Percentiles rank a stretch among this genome's conserved stretches.
These are phyloP conservation scores for Rhypophila decipiens DNA, from an alignment of 495 filamentous ascomycete genomes.

Conservation along the genomic window DNA sequence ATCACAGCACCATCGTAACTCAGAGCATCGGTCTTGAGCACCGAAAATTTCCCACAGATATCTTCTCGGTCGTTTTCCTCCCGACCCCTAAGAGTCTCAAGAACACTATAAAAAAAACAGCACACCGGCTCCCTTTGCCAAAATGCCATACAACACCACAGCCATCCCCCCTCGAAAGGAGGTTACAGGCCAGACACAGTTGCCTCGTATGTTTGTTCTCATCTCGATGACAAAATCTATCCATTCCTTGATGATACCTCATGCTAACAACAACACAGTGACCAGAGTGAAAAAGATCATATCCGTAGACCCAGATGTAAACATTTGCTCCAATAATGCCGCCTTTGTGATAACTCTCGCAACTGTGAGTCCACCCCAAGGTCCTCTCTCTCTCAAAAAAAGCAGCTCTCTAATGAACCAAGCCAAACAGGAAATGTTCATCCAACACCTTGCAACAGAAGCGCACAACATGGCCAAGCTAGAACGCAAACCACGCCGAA, in stretches of 20 bases:
- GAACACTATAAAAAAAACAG: too few relatives aligned
- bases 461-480: constrained; percentile 81
- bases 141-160: constrained; percentile 85
- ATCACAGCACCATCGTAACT: too few relatives aligned
- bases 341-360: constrained; percentile 92
- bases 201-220: constrained; percentile 62
- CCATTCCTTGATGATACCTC: too few relatives aligned
- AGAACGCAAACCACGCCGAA: constrained; percentile 85
- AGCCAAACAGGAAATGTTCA: constrained; percentile 75
- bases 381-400: constrained; percentile 1
- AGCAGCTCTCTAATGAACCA: neutral
- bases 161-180: constrained; percentile 74
- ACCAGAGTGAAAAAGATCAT: constrained; percentile 93
- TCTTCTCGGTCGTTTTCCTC: too few relatives aligned
- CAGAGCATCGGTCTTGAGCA: too few relatives aligned
- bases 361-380: constrained; percentile 48
- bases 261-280: constrained; percentile 57
- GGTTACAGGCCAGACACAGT: constrained; percentile 72
- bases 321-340: constrained; percentile 80
- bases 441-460: constrained; percentile 82
- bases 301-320: constrained; percentile 75
- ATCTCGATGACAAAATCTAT: constrained; percentile 3
- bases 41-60: too few relatives aligned
- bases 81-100: too few relatives aligned
- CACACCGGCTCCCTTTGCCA: too few relatives aligned